Evolutionary conservation across 352 stramenopile species (phyloP).

Genomic region (Globisporangium solare): DNA sequence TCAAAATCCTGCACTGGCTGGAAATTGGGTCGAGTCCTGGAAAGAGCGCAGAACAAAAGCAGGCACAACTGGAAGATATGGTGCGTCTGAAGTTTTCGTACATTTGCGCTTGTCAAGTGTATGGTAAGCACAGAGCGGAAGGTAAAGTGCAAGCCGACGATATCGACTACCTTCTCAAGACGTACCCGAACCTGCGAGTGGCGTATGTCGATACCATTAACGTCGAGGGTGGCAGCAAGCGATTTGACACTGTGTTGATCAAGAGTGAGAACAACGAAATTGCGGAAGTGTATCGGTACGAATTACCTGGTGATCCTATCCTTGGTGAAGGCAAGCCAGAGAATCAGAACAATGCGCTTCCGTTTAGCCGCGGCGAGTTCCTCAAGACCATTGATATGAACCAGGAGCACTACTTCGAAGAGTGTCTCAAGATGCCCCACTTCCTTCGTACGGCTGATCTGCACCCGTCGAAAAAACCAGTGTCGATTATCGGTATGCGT

Average conservation of each 20-base stretch:
- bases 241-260: constrained; percentile 68
- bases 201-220: constrained; percentile 74
- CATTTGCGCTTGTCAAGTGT: constrained; percentile 82
- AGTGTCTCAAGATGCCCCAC: constrained; percentile 85
- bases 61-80: constrained; percentile 74
- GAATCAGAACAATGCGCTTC: constrained; percentile 86
- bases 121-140: constrained; percentile 71
- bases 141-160: constrained; percentile 61
- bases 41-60: constrained; percentile 67
- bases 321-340: constrained; percentile 85
- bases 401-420: constrained; percentile 88
- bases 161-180: constrained; percentile 72
- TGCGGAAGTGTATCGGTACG: constrained; percentile 70
- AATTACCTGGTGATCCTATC: constrained; percentile 82
- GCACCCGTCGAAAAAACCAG: constrained; percentile 63
- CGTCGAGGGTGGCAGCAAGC: constrained; percentile 21
- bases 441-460: constrained; percentile 66
- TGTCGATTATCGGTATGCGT: constrained; percentile 81
- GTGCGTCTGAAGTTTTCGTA: constrained; percentile 81
- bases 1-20: constrained; percentile 81
- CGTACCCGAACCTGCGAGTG: constrained; percentile 76
- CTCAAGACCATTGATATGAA: constrained; percentile 91
- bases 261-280: constrained; percentile 68
- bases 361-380: constrained; percentile 84
- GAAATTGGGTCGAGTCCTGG: constrained; percentile 67